A percentile compares a stretch with the other conserved stretches of the same genome.
Conservation (phyloP, 768 basidiomycete species). For the Trichaptum fuscoviolaceum region DNA sequence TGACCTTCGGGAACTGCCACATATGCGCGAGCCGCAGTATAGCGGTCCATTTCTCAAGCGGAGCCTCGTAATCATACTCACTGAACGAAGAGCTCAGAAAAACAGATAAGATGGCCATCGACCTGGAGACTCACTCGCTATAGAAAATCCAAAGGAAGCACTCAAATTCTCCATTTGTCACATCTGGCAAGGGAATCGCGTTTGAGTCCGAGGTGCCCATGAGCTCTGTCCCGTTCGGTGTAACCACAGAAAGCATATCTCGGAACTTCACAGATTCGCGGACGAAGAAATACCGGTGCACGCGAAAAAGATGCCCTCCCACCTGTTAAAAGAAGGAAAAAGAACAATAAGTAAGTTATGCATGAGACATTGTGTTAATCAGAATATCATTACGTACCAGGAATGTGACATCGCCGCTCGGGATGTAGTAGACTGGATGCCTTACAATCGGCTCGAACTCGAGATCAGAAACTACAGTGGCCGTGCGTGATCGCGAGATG, state of each 20-base stretch:
- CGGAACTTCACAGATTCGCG: slow-evolving; percentile 25
- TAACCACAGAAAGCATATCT: slow-evolving; percentile 13
- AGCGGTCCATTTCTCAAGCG: slow-evolving; percentile 35
- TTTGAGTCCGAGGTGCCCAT: slow-evolving; percentile 24
- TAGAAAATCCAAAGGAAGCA: slow-evolving; percentile 61
- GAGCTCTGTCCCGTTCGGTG: background rate
- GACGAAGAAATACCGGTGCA: slow-evolving; percentile 25
- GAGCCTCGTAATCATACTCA: slow-evolving; percentile 34
- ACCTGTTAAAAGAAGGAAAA: too few relatives aligned
- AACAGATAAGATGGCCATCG: background rate
- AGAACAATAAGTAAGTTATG: too few relatives aligned
- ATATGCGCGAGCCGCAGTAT: slow-evolving; percentile 35
- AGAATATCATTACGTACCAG: slow-evolving; percentile 30
- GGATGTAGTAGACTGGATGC: slow-evolving; percentile 42
- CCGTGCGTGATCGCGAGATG: too few relatives aligned
- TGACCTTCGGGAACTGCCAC: slow-evolving; percentile 38
- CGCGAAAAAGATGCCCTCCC: background rate
- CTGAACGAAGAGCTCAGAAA: slow-evolving; percentile 5
- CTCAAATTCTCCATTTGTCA: slow-evolving; percentile 43
- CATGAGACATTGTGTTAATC: too few relatives aligned
- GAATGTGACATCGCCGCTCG: slow-evolving; percentile 49
- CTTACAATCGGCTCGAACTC: slow-evolving; percentile 16
- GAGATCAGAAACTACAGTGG: background rate
- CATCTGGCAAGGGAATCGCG: slow-evolving; percentile 27
- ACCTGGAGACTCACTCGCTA: slow-evolving; percentile 40